Evolutionary conservation across 2,329 filamentous ascomycete genomes (phyloP), one percentile per base, ranked within the genome.

Genomic region (Teratosphaeria zuluensis): DNA sequence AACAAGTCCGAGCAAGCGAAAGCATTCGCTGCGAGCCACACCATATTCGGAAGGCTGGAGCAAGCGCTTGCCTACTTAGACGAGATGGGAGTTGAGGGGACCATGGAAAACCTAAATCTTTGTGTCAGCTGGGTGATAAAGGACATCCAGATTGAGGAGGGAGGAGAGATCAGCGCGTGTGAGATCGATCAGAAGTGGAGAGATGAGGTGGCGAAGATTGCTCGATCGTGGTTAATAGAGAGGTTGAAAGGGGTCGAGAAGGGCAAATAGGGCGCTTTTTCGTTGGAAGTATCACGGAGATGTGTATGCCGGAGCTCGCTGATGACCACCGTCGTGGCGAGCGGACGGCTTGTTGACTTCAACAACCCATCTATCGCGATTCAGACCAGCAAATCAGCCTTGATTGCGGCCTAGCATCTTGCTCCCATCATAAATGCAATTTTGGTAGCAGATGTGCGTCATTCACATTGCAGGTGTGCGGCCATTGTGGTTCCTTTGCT

Each of bases 71-170:
- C 24, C 7, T 57, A 57, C 28, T 30, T 57, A 9, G 2, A 19
- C 5, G 48, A 53, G 48, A 57, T 57, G 56, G 56, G 48, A 1
- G 19, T 24, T 28, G 46, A 35, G 21, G 2, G 30, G 48, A 53
- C 7, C 32, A 57, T 33, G 30, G 32, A 53, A 2, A 30, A 30
- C 14, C 14, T 53, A 11, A 11, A 30, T 5, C 2, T 38, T 2
- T 57, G 51, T n/a, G 19, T 57, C 2, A 38, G 56, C 14, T 57
- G 56, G 56, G 12, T 57, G 48, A 33, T 11, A 5, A 16, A 33
- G 6, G 56, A 57, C 35, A 52, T 57, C 28, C 28, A 21, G 56
- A n/a, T 21, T 30, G 56, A 57, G 56, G 56, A 57, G 32, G 31
- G 35, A 46, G 52, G 24, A 14, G 56, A 57, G 46, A 53, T 53